A percentile compares a stretch with the other conserved stretches of the same genome.
These are phyloP conservation scores for Nemania sp. DNA, from an alignment of 2,329 filamentous ascomycete genomes.

Conservation along the genomic window DNA sequence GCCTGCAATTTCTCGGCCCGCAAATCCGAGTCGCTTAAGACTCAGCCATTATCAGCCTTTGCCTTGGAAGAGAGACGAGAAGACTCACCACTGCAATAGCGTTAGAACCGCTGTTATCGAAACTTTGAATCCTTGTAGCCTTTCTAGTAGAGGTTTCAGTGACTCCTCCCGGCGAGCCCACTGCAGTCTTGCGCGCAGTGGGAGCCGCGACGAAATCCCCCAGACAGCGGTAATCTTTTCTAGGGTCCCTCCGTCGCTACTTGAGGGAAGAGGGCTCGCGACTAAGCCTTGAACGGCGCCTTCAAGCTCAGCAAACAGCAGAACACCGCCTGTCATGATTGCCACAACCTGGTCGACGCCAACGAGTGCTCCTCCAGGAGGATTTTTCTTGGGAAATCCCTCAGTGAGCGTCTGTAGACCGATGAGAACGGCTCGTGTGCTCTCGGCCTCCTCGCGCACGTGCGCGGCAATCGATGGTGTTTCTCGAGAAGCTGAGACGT, in stretches of 20 bases:
- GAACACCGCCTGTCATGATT: conserved; percentile 15
- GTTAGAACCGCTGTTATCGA: conserved; percentile 19
- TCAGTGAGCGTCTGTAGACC: conserved; percentile 13
- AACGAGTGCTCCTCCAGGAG: conserved; percentile 14
- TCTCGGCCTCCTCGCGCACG: conserved; percentile 22
- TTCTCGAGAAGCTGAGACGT: conserved; percentile 19
- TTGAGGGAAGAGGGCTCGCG: background rate
- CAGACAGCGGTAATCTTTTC: background rate
- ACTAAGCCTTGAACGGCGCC: conserved; percentile 13
- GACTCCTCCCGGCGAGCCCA: conserved; percentile 18
- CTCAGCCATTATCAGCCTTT: background rate
- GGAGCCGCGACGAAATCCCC: background rate
- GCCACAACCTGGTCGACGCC: conserved; percentile 20
- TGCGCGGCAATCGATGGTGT: conserved; percentile 16
- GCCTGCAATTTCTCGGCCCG: conserved; percentile 16
- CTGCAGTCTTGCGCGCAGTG: conserved; percentile 8
- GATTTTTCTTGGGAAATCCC: background rate
- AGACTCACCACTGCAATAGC: conserved; percentile 21
- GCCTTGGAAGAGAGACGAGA: background rate
- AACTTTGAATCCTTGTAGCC: conserved; percentile 20
- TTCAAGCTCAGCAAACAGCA: conserved; percentile 28
- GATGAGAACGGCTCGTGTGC: conserved; percentile 7
- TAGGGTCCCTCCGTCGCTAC: background rate
- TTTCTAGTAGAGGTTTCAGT: background rate
- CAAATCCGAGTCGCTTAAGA: conserved; percentile 14